Base-by-base conservation (phyloP, 305 asterid species). In the Petunia hybrid region DNA sequence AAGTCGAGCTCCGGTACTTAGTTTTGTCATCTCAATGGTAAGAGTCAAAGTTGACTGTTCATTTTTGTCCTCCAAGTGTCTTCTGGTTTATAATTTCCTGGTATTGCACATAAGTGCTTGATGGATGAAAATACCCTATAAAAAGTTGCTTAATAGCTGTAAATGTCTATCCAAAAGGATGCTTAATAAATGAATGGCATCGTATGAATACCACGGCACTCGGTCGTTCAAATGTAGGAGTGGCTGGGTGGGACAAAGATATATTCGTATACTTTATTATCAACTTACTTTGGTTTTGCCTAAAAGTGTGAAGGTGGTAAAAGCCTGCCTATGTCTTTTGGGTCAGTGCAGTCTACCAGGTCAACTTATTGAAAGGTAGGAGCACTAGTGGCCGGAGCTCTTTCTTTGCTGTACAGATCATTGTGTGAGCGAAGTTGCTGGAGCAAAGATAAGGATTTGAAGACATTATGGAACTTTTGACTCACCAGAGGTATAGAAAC, bases 1-100 rank as follows among this genome's bases (percentile, higher is more conserved):
- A 92, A 92, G 91, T 92, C 97, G 62, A 83, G 90, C 83, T 87
- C 97, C 53, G 94, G 91, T 61, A 86, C 94, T 77, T 90, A 89
- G 87, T 82, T 82, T 77, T 83, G 84, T 82, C 82, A 85, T 80
- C 31, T 22, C 61, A 70, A 82, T 74, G 89, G 94, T 90, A 83
- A 85, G 90, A 14, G 46, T 57, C 12, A 53, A 42, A 77, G 46
- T 57, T 42, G 64, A 60, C 31, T 69, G 41, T 62, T 82, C 64
- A 67, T 56, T 60, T 4, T 45, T 81, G 67, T 82, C 51, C 48
- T 76, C 70, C 62, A 16, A 16, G 63, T 46, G 59, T 70, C 38
- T 38, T 67, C 40, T 65, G 5, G 62, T 64, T 57, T 77, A 53
- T 61, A 48, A 35, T 71, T 71, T 12, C 42, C 12, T 71, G 77